These are phyloP conservation scores for Kodamaea leandrae DNA, from an alignment of 805 yeast genomes.

Conservation along the genomic window DNA sequence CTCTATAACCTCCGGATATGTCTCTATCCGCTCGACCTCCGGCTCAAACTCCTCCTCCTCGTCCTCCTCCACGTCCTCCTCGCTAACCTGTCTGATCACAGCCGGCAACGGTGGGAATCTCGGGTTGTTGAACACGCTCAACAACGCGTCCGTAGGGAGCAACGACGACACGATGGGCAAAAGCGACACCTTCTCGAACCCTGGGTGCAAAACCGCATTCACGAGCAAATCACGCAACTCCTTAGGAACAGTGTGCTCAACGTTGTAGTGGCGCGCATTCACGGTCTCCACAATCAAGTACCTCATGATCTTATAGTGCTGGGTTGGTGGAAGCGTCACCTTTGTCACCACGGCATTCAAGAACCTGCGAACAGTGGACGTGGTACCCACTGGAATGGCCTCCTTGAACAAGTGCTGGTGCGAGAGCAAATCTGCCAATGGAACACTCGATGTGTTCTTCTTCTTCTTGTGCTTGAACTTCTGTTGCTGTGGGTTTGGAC, in stretches of 20 bases:
- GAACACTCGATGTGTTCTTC: slow-evolving; percentile 41
- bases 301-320: slow-evolving; percentile 54
- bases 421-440: slow-evolving; percentile 66
- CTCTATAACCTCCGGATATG: background rate
- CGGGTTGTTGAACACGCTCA: slow-evolving; percentile 69
- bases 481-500: slow-evolving; percentile 4
- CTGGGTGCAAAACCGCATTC: slow-evolving; percentile 66
- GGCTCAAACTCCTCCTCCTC: slow-evolving; percentile 9
- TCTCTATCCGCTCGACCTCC: slow-evolving; percentile 4
- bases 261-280: slow-evolving; percentile 22
- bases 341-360: slow-evolving; percentile 47
- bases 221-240: slow-evolving; percentile 43
- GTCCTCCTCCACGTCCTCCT: slow-evolving; percentile 11
- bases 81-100: slow-evolving; percentile 1
- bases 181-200: slow-evolving; percentile 58
- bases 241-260: slow-evolving; percentile 23
- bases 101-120: slow-evolving; percentile 58
- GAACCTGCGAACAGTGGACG: slow-evolving; percentile 40
- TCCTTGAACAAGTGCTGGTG: slow-evolving; percentile 56
- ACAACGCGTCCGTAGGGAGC: slow-evolving; percentile 47
- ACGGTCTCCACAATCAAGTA: slow-evolving; percentile 37
- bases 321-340: slow-evolving; percentile 57
- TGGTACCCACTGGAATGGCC: slow-evolving; percentile 39
- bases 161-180: slow-evolving; percentile 66
- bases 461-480: slow-evolving; percentile 41